Base-by-base conservation (phyloP, 2,329 filamentous ascomycete species). In the Exophiala phaeomuriformis region DNA sequence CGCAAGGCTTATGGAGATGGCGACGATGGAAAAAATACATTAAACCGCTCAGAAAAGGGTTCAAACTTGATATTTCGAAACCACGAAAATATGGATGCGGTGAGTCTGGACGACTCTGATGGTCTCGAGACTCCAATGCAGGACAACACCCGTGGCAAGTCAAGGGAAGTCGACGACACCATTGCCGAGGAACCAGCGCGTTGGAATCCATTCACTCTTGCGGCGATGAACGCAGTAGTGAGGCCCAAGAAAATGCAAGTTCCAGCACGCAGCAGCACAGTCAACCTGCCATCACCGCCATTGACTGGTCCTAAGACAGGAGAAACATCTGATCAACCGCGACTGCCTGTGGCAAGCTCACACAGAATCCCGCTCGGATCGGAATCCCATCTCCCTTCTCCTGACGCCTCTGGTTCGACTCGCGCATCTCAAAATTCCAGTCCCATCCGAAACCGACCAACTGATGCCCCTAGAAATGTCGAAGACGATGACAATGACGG, bases 121-220 rank as follows among this genome's bases (percentile, higher is more conserved):
- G n/a, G 5, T 10, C 39, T 10, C 6, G 37, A 40, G 28, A 39
- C 8, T 29, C 31, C 19, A 5, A 29, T 29, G 8, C 37, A 10
- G 39, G 28, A 19, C 1, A 28, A 28, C 2, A 29, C 3, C 35
- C 3, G n/a, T n/a, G 5, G n/a, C 7, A 29, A 53, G 5, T 9
- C 12, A 9, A 19, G 5, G 1, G 32, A 41, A 10, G 8, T 4
- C 28, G 39, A 35, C 29, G 51, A 53, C n/a, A 19, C 12, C 4
- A 3, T n/a, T n/a, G n/a, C 19, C 19, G 12, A 7, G 19, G 27
- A 8, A 35, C 12, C n/a, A 42, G 32, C 3, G 6, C 8, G 47
- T 6, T 33, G 61, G 7, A 71, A 70, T 46, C 69, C 70, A 5
- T 72, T 69, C 66, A 61, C 64, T 5, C 61, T 71, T 35, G 66